Evolutionary conservation across 2,329 filamentous ascomycete species (phyloP).

Genomic region (Pochonia chlamydosporia): DNA sequence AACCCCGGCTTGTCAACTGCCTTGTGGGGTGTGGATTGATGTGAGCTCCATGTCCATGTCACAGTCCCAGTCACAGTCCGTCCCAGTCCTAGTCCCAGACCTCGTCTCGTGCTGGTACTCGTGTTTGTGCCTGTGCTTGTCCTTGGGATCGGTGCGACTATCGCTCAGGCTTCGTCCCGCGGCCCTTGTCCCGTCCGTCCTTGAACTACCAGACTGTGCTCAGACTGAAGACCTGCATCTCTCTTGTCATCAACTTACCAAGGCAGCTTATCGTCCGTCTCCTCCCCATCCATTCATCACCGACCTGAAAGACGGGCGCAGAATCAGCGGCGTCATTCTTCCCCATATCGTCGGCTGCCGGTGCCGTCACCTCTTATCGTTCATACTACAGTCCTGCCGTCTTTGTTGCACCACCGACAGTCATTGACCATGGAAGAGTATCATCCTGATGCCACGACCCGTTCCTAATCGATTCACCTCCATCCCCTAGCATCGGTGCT

Average conservation of each 20-base stretch:
- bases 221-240: too few species aligned
- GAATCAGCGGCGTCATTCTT: neutral
- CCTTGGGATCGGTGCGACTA: neutral
- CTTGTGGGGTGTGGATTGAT: slow-evolving; percentile 4
- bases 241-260: neutral
- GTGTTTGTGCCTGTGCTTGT: neutral
- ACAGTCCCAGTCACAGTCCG: too few species aligned
- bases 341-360: neutral
- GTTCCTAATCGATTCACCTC: neutral
- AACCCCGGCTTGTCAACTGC: slow-evolving; percentile 7
- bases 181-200: too few species aligned
- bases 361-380: neutral
- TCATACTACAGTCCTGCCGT: neutral
- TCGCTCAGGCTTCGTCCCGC: neutral
- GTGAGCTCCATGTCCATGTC: slow-evolving; percentile 1
- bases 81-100: too few species aligned
- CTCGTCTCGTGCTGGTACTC: neutral
- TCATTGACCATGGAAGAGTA: slow-evolving; percentile 10
- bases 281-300: neutral
- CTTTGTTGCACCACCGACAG: neutral
- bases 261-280: neutral
- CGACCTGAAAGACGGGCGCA: neutral
- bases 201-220: too few species aligned
- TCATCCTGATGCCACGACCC: neutral
- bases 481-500: neutral